Evolutionary conservation across 306 rosid species (phyloP), one percentile per base, ranked within the genome.

Genomic region (Prunus armeniaca): DNA sequence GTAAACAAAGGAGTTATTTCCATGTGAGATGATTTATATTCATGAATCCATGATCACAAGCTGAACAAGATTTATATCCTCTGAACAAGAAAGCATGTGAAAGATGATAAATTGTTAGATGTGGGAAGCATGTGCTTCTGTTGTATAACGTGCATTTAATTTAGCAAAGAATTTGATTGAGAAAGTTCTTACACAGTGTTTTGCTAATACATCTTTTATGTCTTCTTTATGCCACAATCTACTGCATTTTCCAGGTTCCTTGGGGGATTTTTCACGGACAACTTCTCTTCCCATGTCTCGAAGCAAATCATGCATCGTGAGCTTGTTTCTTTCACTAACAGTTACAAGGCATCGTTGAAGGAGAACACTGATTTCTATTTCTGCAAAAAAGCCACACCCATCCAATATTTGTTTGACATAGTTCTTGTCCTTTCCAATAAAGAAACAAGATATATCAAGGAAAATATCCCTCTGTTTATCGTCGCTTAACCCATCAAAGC

Each of bases 231-330:
- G 41, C 41, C 41, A 34, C 25, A 14, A 0, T 61, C 43, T 27
- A 6, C 66, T 14, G 18, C 12, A 52, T 38, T 65, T 75, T 30
- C 9, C 84, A 30, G 63, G 84, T 2, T 75, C 22, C 3, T 76
- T 43, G 1, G 69, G 9, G 0, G 76, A 80, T 12, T 52, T 69
- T 14, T 64, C 51, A 28, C 80, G 79, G 52, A 75, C 69, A 6
- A 87, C 82, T 51, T 73, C 80, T 61, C 82, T 68, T 56, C 87
- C 91, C 87, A 84, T 87, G 34, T 84, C 87, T 71, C 80, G 43
- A 38, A 77, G 19, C 30, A 82, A 66, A 73, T 77, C 82, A 65
- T 82, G 85, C 82, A 77, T 82, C 15, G 3, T 27, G 4, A 82
- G 56, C 14, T 7, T 50, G 43, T 34, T 52, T 12, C 5, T 0